phyloP scores from a whole-genome alignment of 352 stramenopile species.

The Globisporangium nodosum region DNA sequence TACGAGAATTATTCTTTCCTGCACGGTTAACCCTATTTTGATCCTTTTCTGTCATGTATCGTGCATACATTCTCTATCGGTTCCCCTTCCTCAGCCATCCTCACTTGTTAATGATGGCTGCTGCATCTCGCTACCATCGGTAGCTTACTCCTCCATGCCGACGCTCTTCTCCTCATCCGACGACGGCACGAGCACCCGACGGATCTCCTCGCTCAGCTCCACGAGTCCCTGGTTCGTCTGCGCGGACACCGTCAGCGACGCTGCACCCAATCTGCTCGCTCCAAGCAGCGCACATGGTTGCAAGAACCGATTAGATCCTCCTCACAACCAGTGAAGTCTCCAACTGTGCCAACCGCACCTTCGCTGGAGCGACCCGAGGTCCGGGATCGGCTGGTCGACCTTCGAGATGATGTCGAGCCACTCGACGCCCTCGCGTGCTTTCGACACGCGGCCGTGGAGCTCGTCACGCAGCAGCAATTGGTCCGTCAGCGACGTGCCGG shows the following conservation, averaged over 20 bases:
- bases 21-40: no score
- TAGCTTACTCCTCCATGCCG: not conserved
- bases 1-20: no score
- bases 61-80: no score
- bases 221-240: constrained; percentile 75
- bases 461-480: constrained; percentile 73
- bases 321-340: not conserved
- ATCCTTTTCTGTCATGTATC: no score
- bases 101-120: no score
- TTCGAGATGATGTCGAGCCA: constrained; percentile 89
- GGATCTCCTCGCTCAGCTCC: constrained; percentile 50
- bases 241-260: constrained; percentile 39
- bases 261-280: constrained; percentile 17
- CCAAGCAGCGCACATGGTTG: not conserved
- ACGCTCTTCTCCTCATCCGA: not conserved
- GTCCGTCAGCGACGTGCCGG: constrained; percentile 52
- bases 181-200: constrained; percentile 34
- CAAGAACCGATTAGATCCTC: not conserved
- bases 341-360: constrained; percentile 17
- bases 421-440: constrained; percentile 34
- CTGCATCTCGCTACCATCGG: no score
- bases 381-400: constrained; percentile 55
- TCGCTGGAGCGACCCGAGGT: constrained; percentile 27
- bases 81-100: no score
- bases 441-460: constrained; percentile 42